These are phyloP conservation scores for Senecio squalidus DNA, from an alignment of 140 eudicot species.

Conservation along the genomic window DNA sequence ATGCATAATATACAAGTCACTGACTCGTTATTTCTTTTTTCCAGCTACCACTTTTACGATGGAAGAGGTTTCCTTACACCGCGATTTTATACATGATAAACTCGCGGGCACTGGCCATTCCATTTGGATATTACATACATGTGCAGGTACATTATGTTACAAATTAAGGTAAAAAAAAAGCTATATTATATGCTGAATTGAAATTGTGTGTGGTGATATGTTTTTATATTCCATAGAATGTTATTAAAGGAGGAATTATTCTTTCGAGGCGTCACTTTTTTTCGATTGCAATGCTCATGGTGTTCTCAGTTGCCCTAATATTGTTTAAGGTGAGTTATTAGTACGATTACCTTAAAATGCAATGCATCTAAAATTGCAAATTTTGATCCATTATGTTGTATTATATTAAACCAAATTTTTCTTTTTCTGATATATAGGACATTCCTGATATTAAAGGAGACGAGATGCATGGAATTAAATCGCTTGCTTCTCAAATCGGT, in stretches of 20 bases:
- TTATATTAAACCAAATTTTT: too few relatives aligned
- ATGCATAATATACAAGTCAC: not conserved
- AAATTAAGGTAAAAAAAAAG: not conserved
- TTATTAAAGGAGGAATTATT: slow-evolving; percentile 14
- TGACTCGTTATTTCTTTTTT: not conserved
- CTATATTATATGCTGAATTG: not conserved
- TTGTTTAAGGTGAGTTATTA: slow-evolving; percentile 21
- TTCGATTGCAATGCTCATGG: slow-evolving; percentile 24
- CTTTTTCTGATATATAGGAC: slow-evolving; percentile 14
- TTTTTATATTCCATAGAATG: slow-evolving; percentile 11
- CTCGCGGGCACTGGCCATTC: slow-evolving; percentile 29
- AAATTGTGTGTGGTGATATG: not conserved
- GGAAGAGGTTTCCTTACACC: slow-evolving; percentile 35
- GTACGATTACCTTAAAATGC: not conserved
- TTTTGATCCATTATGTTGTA: not conserved
- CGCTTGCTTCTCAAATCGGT: slow-evolving; percentile 35
- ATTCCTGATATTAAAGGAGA: slow-evolving; percentile 40
- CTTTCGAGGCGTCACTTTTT: slow-evolving; percentile 26
- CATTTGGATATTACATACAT: slow-evolving; percentile 31
- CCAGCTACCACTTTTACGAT: slow-evolving; percentile 31
- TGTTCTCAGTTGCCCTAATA: slow-evolving; percentile 24
- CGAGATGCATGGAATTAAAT: slow-evolving; percentile 35
- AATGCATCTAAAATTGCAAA: not conserved
- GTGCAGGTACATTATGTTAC: slow-evolving; percentile 8
- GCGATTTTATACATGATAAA: slow-evolving; percentile 34